phyloP scores from a whole-genome alignment of 345 rosid genomes.

The Pistacia vera region DNA sequence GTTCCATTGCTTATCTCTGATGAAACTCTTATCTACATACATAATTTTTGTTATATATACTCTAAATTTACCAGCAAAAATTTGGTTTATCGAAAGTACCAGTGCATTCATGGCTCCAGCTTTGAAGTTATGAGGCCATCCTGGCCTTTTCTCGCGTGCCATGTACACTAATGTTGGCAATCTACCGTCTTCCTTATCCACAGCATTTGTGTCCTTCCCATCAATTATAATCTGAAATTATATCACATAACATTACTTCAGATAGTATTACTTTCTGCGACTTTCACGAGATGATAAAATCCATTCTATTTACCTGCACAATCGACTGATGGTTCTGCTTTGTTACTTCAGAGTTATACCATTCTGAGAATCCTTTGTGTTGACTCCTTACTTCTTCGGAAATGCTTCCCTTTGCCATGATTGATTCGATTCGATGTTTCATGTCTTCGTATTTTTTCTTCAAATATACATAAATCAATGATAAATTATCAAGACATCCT shows the following conservation, averaged over 20 bases:
- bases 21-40: constrained; percentile 51
- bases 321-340: constrained; percentile 36
- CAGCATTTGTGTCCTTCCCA: constrained; percentile 27
- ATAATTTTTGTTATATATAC: neutral
- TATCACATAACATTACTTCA: neutral
- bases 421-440: constrained; percentile 28
- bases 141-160: constrained; percentile 50
- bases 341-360: constrained; percentile 20
- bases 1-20: constrained; percentile 44
- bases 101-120: constrained; percentile 61
- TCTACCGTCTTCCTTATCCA: constrained; percentile 34
- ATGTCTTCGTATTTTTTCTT: constrained; percentile 29
- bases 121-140: constrained; percentile 46
- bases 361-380: constrained; percentile 41
- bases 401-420: constrained; percentile 21
- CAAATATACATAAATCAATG: neutral
- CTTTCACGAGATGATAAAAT: too few relatives aligned
- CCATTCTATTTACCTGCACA: constrained; percentile 22
- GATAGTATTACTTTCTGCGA: too few relatives aligned
- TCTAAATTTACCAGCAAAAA: neutral
- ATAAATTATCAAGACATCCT: neutral
- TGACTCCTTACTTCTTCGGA: constrained; percentile 21
- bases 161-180: constrained; percentile 48
- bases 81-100: constrained; percentile 22
- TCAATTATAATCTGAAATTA: constrained; percentile 27